Evolutionary conservation across 371 early-diverging fungal species (phyloP).

Genomic region (Dichotomocladium elegans): DNA sequence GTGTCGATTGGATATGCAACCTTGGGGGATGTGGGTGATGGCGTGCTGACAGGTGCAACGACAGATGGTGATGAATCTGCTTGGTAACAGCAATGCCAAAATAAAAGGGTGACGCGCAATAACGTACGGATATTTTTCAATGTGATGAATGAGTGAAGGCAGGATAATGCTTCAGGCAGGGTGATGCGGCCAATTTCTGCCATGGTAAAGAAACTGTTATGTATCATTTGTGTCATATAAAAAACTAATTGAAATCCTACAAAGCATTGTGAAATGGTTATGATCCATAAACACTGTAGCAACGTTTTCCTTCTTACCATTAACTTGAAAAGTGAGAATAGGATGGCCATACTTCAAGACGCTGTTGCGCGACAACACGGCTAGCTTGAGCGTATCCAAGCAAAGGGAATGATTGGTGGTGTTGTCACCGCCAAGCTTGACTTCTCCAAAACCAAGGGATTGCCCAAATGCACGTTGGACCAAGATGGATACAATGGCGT

Average conservation of each 20-base stretch:
- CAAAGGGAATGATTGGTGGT: slow-evolving; percentile 7
- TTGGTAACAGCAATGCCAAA: slow-evolving; percentile 13
- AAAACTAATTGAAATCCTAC: slow-evolving; percentile 3
- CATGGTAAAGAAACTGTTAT: slow-evolving; percentile 1
- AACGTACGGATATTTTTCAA: slow-evolving; percentile 15
- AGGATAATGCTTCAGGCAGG: slow-evolving; percentile 18
- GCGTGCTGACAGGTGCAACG: slow-evolving; percentile 6
- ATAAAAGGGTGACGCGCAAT: slow-evolving; percentile 6
- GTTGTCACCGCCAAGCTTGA: slow-evolving; percentile 4
- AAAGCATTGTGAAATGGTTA: slow-evolving; percentile 7
- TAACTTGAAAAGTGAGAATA: slow-evolving; percentile 2
- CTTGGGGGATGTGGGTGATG: slow-evolving; percentile 10
- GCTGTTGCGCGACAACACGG: background rate
- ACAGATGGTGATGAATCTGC: slow-evolving; percentile 5
- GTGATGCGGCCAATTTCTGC: slow-evolving; percentile 18
- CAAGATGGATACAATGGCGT: slow-evolving; percentile 10
- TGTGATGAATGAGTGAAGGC: slow-evolving; percentile 20
- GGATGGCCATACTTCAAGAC: background rate
- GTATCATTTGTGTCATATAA: slow-evolving; percentile 2
- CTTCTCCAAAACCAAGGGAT: no score
- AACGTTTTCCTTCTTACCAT: slow-evolving; percentile 6
- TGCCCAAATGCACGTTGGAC: slow-evolving; percentile 6
- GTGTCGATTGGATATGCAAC: slow-evolving; percentile 20
- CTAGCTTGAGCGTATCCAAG: slow-evolving; percentile 9
- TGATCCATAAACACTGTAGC: slow-evolving; percentile 2